Percentiles rank a stretch among this genome's conserved stretches.
These are phyloP conservation scores for Escallonia herrerae DNA, from an alignment of 129 eudicot genomes.

Conservation along the genomic window DNA sequence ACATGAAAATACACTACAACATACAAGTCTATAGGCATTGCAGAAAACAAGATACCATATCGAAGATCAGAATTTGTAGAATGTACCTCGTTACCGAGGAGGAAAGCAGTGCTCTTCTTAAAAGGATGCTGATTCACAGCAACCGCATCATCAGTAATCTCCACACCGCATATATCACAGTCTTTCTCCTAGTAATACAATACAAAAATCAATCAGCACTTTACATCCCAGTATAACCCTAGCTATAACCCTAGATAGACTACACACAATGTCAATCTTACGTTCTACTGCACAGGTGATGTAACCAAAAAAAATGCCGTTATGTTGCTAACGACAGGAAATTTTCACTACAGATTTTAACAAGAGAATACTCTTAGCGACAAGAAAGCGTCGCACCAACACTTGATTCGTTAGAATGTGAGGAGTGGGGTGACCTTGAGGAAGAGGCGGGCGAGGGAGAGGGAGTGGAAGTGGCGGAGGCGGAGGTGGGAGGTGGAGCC, in stretches of 20 bases:
- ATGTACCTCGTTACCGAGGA: slow-evolving; percentile 89
- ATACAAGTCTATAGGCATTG: too few species aligned
- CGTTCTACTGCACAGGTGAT: too few species aligned
- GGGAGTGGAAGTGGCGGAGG: slow-evolving; percentile 91
- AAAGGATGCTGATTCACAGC: slow-evolving; percentile 84
- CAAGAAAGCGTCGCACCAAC: too few species aligned
- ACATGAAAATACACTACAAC: too few species aligned
- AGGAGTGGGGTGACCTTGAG: slow-evolving; percentile 51
- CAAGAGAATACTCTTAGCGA: too few species aligned
- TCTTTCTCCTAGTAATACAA: slow-evolving; percentile 50
- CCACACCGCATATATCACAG: slow-evolving; percentile 96
- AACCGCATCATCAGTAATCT: slow-evolving; percentile 67
- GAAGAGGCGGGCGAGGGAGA: slow-evolving; percentile 61
- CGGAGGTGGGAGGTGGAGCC: slow-evolving; percentile 85
- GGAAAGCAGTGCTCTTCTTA: slow-evolving; percentile 74
- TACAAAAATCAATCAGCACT: neutral
- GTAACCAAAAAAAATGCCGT: too few species aligned
- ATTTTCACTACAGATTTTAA: too few species aligned
- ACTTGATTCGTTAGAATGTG: too few species aligned
- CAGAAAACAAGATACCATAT: too few species aligned
- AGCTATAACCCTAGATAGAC: neutral
- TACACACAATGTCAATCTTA: neutral
- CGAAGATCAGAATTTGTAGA: neutral
- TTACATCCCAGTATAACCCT: neutral
- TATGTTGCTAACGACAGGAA: too few species aligned